These are phyloP conservation scores for Laguncularia racemosa DNA, from an alignment of 345 rosid species.

Conservation along the genomic window DNA sequence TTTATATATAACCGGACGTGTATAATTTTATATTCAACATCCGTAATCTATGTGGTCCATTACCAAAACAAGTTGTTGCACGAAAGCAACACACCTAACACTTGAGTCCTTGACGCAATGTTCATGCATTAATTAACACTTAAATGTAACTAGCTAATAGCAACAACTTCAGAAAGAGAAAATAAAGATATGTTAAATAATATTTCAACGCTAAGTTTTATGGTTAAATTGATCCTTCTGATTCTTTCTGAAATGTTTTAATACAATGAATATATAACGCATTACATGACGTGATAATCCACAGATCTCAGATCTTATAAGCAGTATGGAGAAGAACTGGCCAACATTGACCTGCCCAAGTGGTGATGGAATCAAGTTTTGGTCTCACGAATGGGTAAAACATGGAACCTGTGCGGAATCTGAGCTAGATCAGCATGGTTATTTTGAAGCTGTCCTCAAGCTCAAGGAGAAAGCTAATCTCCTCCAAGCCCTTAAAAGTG, in stretches of 20 bases:
- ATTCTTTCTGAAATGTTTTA: not conserved
- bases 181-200: too few species aligned
- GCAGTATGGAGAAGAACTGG: constrained; percentile 44
- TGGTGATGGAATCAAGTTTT: constrained; percentile 47
- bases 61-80: too few species aligned
- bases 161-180: too few species aligned
- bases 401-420: constrained; percentile 85
- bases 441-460: constrained; percentile 51
- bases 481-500: constrained; percentile 36
- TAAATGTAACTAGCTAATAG: too few species aligned
- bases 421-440: constrained; percentile 53
- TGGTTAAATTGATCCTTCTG: not conserved
- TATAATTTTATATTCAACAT: too few species aligned
- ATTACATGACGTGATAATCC: not conserved
- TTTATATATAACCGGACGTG: too few species aligned
- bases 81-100: too few species aligned
- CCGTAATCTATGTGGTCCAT: too few species aligned
- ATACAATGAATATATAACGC: too few species aligned
- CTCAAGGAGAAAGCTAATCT: constrained; percentile 46
- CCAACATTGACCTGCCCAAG: constrained; percentile 76
- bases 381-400: constrained; percentile 84
- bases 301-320: constrained; percentile 49
- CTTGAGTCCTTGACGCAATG: too few species aligned
- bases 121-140: too few species aligned
- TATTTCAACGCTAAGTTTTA: too few species aligned